A percentile compares a stretch with the other conserved stretches of the same genome.
Conservation (phyloP, 2,329 filamentous ascomycete species). For the Leptodontidium sp. region DNA sequence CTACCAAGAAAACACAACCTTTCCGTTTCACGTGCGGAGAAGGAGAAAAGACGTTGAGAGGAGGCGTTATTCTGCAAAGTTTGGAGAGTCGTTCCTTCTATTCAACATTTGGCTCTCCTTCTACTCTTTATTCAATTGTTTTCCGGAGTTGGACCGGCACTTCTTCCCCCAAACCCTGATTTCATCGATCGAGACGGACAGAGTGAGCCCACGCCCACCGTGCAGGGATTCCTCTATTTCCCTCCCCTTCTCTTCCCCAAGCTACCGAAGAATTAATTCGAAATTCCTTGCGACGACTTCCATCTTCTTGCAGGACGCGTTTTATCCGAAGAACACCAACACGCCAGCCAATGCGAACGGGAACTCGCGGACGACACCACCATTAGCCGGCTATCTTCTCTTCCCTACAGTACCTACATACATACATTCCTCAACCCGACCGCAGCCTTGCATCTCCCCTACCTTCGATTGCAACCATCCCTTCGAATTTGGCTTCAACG, state of each 20-base stretch:
- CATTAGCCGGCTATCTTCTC: neutral
- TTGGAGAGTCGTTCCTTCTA: neutral
- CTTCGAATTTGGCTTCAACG: constrained; percentile 5
- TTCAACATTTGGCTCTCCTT: neutral
- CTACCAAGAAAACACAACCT: neutral
- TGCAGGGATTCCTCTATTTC: constrained; percentile 8
- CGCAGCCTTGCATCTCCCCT: constrained; percentile 8
- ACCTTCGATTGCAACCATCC: neutral
- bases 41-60: neutral
- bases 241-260: neutral
- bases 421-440: neutral
- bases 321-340: constrained; percentile 1
- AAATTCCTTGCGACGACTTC: constrained; percentile 7
- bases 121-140: neutral
- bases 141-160: neutral
- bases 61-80: neutral
- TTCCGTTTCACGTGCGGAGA: constrained; percentile 11
- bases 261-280: constrained; percentile 6
- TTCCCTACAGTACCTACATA: no score
- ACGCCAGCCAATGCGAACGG: constrained; percentile 9
- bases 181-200: constrained; percentile 3
- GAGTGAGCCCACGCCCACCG: constrained; percentile 3
- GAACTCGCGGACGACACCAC: constrained; percentile 4
- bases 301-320: neutral
- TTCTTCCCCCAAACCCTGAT: constrained; percentile 8